Base-by-base conservation (phyloP, 2,329 filamentous ascomycete genomes). In the Trichoderma citrinoviride region DNA sequence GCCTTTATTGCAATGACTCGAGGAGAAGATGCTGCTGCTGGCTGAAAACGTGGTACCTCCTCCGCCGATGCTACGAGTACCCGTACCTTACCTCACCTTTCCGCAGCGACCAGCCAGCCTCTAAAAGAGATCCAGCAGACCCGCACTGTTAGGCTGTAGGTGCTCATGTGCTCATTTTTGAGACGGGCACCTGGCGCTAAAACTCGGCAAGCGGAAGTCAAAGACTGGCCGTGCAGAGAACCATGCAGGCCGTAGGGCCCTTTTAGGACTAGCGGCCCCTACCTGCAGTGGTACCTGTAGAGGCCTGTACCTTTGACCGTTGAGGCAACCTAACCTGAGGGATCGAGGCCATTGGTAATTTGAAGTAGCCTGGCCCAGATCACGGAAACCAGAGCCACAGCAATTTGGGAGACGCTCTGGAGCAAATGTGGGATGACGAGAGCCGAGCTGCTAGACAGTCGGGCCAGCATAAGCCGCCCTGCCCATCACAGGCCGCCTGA, bases 111-210 rank as follows among this genome's bases (percentile, higher is more conserved):
- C 15, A 54, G 21, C 64, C 29, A 50, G 53, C 40, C 19, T 47
- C 23, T 60, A 54, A 52, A 21, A 58, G 49, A 61, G 33, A 53
- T 50, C 64, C 60, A 65, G 64, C 43, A 61, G 69, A 77, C 73
- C 77, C 76, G 73, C 76, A 78, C 44, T 68, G 68, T 75, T 78
- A 73, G 77, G 77, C 76, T 75, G 75, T 44, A 68, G 57, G 52
- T 77, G 77, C 77, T 81, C 79, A 81, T 81, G 79, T 81, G 79
- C 76, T 73, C 77, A 76, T 76, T 78, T 67, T 65, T 73, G 74
- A 79, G 77, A 78, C 77, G 74, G 71, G 71, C 72, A 73, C 70
- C 70, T 71, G 72, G 74, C 77, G 76, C 77, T 77, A 79, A 76
- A 66, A 73, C 72, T 75, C 77, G 76, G 75, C 75, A 74, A 74